Base-by-base conservation (phyloP, 2,329 filamentous ascomycete species). In the Thelonectria rubi region DNA sequence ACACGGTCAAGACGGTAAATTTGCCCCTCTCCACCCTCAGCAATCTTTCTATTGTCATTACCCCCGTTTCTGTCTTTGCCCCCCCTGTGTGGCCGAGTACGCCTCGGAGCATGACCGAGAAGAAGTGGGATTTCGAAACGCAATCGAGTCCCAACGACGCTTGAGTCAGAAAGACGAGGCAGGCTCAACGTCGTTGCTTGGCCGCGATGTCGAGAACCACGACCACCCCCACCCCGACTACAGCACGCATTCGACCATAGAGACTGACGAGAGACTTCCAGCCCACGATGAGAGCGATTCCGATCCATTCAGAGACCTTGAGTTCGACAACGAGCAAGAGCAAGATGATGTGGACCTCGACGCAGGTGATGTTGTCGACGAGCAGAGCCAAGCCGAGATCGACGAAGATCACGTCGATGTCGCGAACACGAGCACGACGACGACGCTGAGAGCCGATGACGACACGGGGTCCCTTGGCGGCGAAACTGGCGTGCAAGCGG, bases 381-480 rank as follows among this genome's bases (percentile, higher is more conserved):
- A 68, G 34, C 58, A 65, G 26, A 61, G 61, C 15, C 49, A 46
- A 45, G 58, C 48, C 47, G 59, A 70, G 24, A n/a, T 45, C 15
- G 63, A 65, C 18, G 30, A 18, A 46, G 55, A 30, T 24, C 55
- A 67, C 39, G n/a, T 66, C 11, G 63, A 55, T 34, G 65, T 66
- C 24, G 61, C 63, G n/a, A 60, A 68, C 46, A 70, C 72, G 24
- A 75, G 73, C 57, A 74, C 74, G 18, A 76, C 75, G 15, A 69
- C 73, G 26, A 77, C 75, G 5, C 63, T 77, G 34, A 67, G 71
- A 50, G 76, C 73, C 46, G 73, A 75, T 37, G 75, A 72, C 39
- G 74, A 76, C 32, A 70, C 65, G 21, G 66, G 62, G 21, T 66
- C 67, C 40, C 55, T 69, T 40, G 60, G 66, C 26, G 66, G 69